Evolutionary conservation across 1,139 yeast genomes (phyloP).

Genomic region (Zhuliangozyma blackwelliae): DNA sequence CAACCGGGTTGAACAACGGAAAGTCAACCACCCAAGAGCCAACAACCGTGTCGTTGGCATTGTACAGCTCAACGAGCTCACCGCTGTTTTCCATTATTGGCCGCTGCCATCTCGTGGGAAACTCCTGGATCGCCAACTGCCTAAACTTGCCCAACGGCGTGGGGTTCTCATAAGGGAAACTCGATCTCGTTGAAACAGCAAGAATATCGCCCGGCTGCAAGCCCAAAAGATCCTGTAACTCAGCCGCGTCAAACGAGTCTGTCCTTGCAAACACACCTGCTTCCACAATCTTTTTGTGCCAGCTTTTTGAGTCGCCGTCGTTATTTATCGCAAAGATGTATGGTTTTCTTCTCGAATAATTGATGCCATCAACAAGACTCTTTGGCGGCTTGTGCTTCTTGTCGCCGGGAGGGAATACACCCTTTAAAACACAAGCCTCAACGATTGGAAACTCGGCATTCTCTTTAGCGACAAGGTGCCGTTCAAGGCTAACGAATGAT

Average conservation of each 20-base stretch:
- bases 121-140: conserved; percentile 59
- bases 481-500: conserved; percentile 46
- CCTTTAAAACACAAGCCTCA: conserved; percentile 64
- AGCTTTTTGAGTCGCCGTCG: conserved; percentile 30
- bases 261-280: conserved; percentile 20
- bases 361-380: conserved; percentile 33
- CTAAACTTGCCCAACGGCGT: conserved; percentile 89
- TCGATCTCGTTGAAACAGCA: conserved; percentile 69
- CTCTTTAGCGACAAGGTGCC: conserved; percentile 30
- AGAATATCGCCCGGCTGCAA: conserved; percentile 67
- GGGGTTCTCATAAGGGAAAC: conserved; percentile 78
- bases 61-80: conserved; percentile 13
- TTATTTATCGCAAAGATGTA: conserved; percentile 45
- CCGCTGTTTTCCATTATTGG: conserved; percentile 21
- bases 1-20: conserved; percentile 82
- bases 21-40: conserved; percentile 87
- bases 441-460: conserved; percentile 53
- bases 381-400: conserved; percentile 22
- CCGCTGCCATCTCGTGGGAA: conserved; percentile 51
- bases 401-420: conserved; percentile 35
- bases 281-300: conserved; percentile 40
- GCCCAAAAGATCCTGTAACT: conserved; percentile 30
- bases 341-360: conserved; percentile 61
- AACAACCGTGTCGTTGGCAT: conserved; percentile 40
- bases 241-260: conserved; percentile 12